Evolutionary conservation across 2,329 filamentous ascomycete genomes (phyloP).

Genomic region (Domatiomyces globalis): DNA sequence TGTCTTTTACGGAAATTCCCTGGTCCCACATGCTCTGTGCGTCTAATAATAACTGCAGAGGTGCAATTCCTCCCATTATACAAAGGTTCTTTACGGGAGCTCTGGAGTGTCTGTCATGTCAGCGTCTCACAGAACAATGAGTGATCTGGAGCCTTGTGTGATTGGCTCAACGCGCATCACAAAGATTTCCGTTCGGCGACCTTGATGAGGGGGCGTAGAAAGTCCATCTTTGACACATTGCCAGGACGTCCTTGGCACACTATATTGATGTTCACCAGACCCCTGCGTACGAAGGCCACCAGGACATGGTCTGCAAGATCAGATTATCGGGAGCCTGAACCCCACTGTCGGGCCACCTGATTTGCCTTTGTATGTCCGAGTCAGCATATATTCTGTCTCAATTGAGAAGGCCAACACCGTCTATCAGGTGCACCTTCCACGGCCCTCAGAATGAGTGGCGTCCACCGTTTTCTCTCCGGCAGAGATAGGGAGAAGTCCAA

Average conservation of each 20-base stretch:
- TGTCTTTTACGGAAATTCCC: not conserved
- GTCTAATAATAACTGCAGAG: not conserved
- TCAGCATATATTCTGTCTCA: too few species aligned
- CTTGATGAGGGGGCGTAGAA: not conserved
- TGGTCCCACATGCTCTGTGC: too few species aligned
- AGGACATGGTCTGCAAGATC: not conserved
- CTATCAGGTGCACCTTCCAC: not conserved
- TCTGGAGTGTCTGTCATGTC: not conserved
- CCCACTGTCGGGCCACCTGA: not conserved
- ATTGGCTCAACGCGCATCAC: not conserved
- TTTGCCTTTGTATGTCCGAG: not conserved
- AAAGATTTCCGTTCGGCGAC: too few species aligned
- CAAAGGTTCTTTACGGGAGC: not conserved
- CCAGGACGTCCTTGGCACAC: not conserved
- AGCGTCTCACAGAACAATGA: not conserved
- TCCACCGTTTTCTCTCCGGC: slow-evolving; percentile 29
- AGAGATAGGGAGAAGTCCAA: slow-evolving; percentile 22
- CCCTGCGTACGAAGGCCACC: not conserved
- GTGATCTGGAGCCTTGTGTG: not conserved
- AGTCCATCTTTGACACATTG: not conserved
- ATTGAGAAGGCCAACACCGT: not conserved
- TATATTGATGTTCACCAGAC: not conserved
- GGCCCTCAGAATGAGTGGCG: slow-evolving; percentile 25
- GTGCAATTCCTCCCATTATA: not conserved
- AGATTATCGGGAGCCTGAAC: not conserved